phyloP scores from a whole-genome alignment of 345 rosid genomes.

The Barbarea vulgaris region DNA sequence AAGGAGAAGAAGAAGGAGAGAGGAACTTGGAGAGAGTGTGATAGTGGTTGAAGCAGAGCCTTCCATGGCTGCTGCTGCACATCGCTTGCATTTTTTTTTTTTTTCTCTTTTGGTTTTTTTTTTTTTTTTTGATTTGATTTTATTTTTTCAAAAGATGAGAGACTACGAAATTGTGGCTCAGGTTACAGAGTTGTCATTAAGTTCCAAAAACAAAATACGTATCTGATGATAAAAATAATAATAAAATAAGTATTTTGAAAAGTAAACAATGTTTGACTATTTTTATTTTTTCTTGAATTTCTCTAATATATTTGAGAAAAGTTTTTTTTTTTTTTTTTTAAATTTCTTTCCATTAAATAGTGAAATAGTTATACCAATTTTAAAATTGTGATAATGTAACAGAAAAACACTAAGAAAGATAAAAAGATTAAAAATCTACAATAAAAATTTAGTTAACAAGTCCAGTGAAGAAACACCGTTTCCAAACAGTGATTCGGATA shows the following conservation, averaged over 20 bases:
- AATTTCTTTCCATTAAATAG: no score
- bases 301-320: not conserved
- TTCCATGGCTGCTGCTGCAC: constrained; percentile 40
- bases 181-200: constrained; percentile 3
- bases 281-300: not conserved
- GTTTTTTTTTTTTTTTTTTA: no score
- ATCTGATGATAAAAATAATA: not conserved
- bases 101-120: not conserved
- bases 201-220: not conserved
- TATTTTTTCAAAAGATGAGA: constrained; percentile 7
- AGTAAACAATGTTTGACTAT: not conserved
- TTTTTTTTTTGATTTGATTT: no score
- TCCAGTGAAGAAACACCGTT: no score
- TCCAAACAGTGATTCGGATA: no score
- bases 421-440: no score
- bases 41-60: constrained; percentile 31
- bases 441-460: no score
- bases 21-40: constrained; percentile 34
- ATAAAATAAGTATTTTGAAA: not conserved
- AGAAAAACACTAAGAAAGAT: no score
- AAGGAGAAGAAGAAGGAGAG: constrained; percentile 43
- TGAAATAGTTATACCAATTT: no score
- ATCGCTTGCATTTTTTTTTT: constrained; percentile 33
- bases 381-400: no score
- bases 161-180: constrained; percentile 35